A percentile compares a stretch with the other conserved stretches of the same genome.
These are phyloP conservation scores for Aotearoamyces nothofagi DNA, from an alignment of 2,329 filamentous ascomycete genomes.

Conservation along the genomic window DNA sequence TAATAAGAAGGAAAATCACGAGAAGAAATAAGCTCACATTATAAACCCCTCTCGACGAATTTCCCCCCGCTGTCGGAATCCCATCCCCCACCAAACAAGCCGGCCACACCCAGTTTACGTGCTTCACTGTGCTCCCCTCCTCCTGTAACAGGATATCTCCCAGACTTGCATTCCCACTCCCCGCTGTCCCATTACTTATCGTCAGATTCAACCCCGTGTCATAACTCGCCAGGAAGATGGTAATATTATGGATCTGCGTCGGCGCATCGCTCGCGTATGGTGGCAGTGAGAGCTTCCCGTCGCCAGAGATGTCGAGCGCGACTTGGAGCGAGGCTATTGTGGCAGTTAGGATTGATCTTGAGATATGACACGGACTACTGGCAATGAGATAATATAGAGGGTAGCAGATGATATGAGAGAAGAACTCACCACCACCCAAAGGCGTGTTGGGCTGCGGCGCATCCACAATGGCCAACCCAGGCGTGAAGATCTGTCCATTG, in stretches of 20 bases:
- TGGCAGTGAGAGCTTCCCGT: slow-evolving; percentile 46
- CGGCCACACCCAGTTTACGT: slow-evolving; percentile 60
- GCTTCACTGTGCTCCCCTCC: slow-evolving; percentile 53
- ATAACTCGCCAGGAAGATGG: slow-evolving; percentile 52
- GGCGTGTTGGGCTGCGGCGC: slow-evolving; percentile 50
- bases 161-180: slow-evolving; percentile 34
- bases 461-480: slow-evolving; percentile 51
- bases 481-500: slow-evolving; percentile 54
- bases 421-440: slow-evolving; percentile 40
- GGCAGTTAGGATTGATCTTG: too few species aligned
- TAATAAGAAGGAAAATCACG: too few species aligned
- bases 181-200: slow-evolving; percentile 45
- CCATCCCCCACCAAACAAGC: slow-evolving; percentile 50
- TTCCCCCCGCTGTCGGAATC: too few species aligned
- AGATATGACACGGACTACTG: too few species aligned
- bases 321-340: slow-evolving; percentile 40
- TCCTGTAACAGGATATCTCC: slow-evolving; percentile 50
- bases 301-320: slow-evolving; percentile 49
- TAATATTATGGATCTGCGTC: slow-evolving; percentile 47
- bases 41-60: slow-evolving; percentile 43
- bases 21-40: slow-evolving; percentile 32
- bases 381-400: too few species aligned
- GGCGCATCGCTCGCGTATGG: slow-evolving; percentile 35
- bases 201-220: slow-evolving; percentile 50
- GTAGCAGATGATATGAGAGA: slow-evolving; percentile 4